phyloP scores from a whole-genome alignment of 257 asterid species.

The Solanum sejunctum region DNA sequence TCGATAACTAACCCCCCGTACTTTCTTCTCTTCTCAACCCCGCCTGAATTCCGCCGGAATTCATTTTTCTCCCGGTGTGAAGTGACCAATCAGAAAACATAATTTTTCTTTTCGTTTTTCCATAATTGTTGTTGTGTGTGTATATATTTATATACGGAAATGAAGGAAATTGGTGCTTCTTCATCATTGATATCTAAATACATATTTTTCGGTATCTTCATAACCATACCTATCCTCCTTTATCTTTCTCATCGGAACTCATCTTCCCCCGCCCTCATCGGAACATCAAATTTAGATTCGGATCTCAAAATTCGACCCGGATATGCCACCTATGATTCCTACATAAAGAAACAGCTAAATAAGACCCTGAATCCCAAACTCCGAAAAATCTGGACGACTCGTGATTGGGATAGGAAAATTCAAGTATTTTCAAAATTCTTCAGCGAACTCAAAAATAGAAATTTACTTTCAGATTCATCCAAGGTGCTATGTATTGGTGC shows the following conservation, averaged over 20 bases:
- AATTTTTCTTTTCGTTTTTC: neutral
- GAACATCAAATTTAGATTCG: constrained; percentile 9
- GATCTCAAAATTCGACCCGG: constrained; percentile 86
- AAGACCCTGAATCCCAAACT: constrained; percentile 86
- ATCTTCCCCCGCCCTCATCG: neutral
- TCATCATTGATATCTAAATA: constrained; percentile 4
- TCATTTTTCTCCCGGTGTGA: neutral
- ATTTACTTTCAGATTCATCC: constrained; percentile 31
- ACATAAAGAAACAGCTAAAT: constrained; percentile 74
- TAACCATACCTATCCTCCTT: constrained; percentile 19
- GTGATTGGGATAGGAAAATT: constrained; percentile 83
- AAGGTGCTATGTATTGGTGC: constrained; percentile 75
- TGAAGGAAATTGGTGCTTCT: constrained; percentile 5
- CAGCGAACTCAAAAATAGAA: constrained; percentile 23
- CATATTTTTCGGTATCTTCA: constrained; percentile 13
- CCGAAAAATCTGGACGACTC: constrained; percentile 76
- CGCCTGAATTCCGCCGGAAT: neutral
- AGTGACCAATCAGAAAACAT: neutral
- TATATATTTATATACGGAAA: neutral
- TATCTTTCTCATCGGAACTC: constrained; percentile 9
- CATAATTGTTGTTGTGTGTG: neutral
- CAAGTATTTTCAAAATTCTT: constrained; percentile 54
- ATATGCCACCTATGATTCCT: constrained; percentile 63
- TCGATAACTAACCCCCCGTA: neutral
- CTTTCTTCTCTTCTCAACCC: no score